phyloP scores from a whole-genome alignment of 2,329 filamentous ascomycete species.

The Aspergillus proliferans region DNA sequence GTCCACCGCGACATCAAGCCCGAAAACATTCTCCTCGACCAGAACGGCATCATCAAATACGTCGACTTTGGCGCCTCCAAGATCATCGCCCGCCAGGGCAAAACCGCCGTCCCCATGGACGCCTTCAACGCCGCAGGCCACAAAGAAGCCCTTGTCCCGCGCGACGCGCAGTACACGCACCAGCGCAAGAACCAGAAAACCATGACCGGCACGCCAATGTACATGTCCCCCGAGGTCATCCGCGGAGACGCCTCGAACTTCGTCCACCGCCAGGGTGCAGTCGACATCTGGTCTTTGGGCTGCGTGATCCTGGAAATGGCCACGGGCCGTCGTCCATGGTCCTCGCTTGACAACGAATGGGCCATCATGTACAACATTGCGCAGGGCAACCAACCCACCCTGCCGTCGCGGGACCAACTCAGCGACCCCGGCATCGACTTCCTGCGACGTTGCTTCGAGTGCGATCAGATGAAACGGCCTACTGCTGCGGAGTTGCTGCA shows the following conservation, averaged over 20 bases:
- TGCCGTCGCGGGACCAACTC: constrained; percentile 77
- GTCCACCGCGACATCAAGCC: constrained; percentile 97
- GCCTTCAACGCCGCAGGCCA: constrained; percentile 45
- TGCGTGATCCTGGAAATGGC: constrained; percentile 98
- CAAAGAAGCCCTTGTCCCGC: constrained; percentile 25
- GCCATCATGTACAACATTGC: constrained; percentile 99
- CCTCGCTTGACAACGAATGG: constrained; percentile 95
- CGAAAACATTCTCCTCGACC: constrained; percentile 93
- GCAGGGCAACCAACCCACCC: constrained; percentile 83
- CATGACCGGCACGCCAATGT: constrained; percentile 98
- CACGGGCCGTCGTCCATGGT: constrained; percentile 89
- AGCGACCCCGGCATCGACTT: constrained; percentile 83
- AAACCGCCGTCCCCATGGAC: constrained; percentile 67
- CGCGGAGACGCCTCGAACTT: constrained; percentile 72
- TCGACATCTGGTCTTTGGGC: constrained; percentile 93
- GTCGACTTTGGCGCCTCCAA: constrained; percentile 98
- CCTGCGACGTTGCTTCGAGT: constrained; percentile 74
- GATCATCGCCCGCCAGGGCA: constrained; percentile 88
- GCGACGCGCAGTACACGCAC: constrained; percentile 24
- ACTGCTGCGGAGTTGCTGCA: constrained; percentile 84
- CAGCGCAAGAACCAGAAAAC: constrained; percentile 63
- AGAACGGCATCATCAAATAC: constrained; percentile 98
- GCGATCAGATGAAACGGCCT: constrained; percentile 71
- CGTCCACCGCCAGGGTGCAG: constrained; percentile 72
- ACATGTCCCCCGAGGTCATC: constrained; percentile 99